These are phyloP conservation scores for Trichophyton schoenleinii DNA, from an alignment of 2,329 filamentous ascomycete genomes.

Conservation along the genomic window DNA sequence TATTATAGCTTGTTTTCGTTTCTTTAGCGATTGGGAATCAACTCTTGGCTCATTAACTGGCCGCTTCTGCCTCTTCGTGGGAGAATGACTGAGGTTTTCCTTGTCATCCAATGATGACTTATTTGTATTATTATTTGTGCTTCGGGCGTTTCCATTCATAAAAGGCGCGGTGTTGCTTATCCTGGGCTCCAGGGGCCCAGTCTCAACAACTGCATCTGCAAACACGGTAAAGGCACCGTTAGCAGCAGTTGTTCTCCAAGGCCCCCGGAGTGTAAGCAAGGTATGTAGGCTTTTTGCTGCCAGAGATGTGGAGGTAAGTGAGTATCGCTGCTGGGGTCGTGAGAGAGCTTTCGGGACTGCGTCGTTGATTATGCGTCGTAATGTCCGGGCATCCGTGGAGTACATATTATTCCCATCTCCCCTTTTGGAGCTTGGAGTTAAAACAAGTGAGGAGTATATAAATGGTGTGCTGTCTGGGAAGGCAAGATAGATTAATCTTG, in stretches of 20 bases:
- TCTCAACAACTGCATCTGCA: conserved; percentile 47
- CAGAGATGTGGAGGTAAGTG: conserved; percentile 54
- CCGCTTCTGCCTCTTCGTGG: conserved; percentile 13
- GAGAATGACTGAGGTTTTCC: conserved; percentile 13
- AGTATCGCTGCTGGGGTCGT: conserved; percentile 57
- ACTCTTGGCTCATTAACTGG: conserved; percentile 8
- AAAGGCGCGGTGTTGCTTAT: background rate
- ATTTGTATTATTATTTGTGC: conserved; percentile 15
- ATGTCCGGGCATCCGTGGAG: conserved; percentile 45
- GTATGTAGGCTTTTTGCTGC: conserved; percentile 59
- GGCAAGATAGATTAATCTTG: conserved; percentile 63
- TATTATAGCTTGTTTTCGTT: conserved; percentile 48
- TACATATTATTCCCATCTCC: conserved; percentile 18
- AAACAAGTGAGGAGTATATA: conserved; percentile 50
- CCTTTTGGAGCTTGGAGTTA: conserved; percentile 28
- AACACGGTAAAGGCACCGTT: conserved; percentile 73
- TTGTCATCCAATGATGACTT: conserved; percentile 20
- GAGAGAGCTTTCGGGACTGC: conserved; percentile 75
- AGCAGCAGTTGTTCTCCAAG: conserved; percentile 56
- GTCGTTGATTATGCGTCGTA: conserved; percentile 60
- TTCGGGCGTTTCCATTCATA: background rate
- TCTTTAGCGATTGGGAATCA: conserved; percentile 35
- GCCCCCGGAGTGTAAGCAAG: conserved; percentile 56
- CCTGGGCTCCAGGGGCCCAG: conserved; percentile 39
- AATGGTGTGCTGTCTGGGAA: conserved; percentile 71